Conservation (phyloP, 371 early-diverging fungal genomes). For the Umbelopsis sp. region DNA sequence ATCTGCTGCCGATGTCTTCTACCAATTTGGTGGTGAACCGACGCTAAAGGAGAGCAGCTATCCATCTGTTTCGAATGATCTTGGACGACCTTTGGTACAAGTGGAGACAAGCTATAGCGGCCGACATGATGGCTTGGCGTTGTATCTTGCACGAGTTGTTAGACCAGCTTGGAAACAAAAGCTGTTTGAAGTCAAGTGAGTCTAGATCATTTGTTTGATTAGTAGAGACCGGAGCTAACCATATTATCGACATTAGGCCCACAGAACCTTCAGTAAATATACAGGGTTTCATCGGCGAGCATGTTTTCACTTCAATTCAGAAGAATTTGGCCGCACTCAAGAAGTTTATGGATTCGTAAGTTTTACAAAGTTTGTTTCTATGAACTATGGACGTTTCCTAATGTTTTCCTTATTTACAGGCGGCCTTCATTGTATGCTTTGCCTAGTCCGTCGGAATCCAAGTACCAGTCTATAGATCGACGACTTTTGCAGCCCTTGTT, state of each 20-base stretch:
- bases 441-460: constrained; percentile 31
- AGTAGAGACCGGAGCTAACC: background rate
- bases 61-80: constrained; percentile 38
- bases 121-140: constrained; percentile 75
- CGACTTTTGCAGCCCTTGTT: constrained; percentile 27
- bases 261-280: constrained; percentile 13
- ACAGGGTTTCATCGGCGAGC: constrained; percentile 21
- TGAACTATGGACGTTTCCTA: too few species aligned
- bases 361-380: background rate
- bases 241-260: background rate
- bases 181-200: constrained; percentile 42
- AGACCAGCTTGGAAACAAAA: constrained; percentile 76
- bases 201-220: background rate
- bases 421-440: constrained; percentile 34
- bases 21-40: constrained; percentile 71
- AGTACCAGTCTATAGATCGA: constrained; percentile 33
- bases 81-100: constrained; percentile 55
- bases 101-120: constrained; percentile 63
- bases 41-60: constrained; percentile 17
- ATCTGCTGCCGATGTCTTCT: constrained; percentile 52
- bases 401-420: constrained; percentile 19
- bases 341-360: constrained; percentile 53
- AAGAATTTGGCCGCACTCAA: constrained; percentile 50
- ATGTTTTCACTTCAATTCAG: constrained; percentile 47
- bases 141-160: constrained; percentile 79